These are phyloP conservation scores for Dactylorhiza incarnata DNA, from an alignment of 106 monocot genomes.

Conservation along the genomic window DNA sequence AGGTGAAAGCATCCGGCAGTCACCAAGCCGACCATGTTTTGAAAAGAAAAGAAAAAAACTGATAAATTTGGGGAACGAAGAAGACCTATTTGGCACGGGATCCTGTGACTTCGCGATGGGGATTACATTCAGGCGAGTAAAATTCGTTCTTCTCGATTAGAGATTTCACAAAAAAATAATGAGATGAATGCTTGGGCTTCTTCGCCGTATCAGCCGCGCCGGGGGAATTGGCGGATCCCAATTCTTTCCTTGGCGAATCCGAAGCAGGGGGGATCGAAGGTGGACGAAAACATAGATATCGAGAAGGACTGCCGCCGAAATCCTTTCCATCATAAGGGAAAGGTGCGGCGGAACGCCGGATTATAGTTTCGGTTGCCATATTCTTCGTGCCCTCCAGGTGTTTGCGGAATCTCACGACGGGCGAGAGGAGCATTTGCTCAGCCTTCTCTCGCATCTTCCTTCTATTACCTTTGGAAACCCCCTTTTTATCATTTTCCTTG, in stretches of 20 bases:
- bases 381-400: constrained; percentile 5
- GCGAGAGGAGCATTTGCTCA: constrained; percentile 5
- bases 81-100: background rate
- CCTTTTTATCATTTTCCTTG: background rate
- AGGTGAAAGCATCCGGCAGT: too few relatives aligned
- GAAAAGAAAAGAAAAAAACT: background rate
- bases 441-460: constrained; percentile 6
- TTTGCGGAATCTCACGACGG: constrained; percentile 5
- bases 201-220: background rate
- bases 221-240: background rate
- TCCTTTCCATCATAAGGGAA: constrained; percentile 15
- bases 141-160: constrained; percentile 21
- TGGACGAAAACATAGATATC: background rate
- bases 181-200: constrained; percentile 9
- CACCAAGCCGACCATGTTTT: too few relatives aligned
- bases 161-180: constrained; percentile 18
- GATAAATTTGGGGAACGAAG: background rate
- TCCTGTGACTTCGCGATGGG: constrained; percentile 2
- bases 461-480: background rate
- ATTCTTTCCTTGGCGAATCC: background rate
- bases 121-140: constrained; percentile 22
- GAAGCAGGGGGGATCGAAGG: background rate
- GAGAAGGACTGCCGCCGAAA: constrained; percentile 7
- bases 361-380: background rate
- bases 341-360: constrained; percentile 3